Conservation (phyloP, 75 land plant species). For the Picea glauca region DNA sequence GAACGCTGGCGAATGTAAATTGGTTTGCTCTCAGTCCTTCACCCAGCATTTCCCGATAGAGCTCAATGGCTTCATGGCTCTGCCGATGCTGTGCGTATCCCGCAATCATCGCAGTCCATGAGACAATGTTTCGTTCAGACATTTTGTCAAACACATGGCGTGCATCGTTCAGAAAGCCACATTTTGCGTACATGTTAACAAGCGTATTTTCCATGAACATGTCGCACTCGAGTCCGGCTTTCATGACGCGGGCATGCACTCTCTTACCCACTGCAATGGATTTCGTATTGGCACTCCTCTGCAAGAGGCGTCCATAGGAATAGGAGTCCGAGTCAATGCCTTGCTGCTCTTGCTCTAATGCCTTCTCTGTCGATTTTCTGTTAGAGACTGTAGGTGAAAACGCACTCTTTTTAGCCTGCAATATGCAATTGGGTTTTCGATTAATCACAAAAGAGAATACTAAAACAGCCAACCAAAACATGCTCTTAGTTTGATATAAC, state of each 20-base stretch:
- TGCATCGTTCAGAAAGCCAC: slow-evolving; percentile 51
- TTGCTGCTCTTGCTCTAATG: neutral
- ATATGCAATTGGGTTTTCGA: neutral
- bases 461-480: neutral
- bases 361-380: neutral
- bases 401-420: neutral
- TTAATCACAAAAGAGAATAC: neutral
- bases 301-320: slow-evolving; percentile 5
- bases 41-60: slow-evolving; percentile 39
- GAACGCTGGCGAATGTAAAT: slow-evolving; percentile 45
- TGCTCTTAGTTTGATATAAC: neutral
- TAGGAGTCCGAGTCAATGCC: neutral
- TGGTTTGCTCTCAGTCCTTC: slow-evolving; percentile 37
- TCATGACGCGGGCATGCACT: slow-evolving; percentile 32
- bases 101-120: slow-evolving; percentile 70
- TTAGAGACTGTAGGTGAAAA: neutral
- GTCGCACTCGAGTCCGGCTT: neutral
- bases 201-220: slow-evolving; percentile 34
- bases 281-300: slow-evolving; percentile 5
- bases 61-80: slow-evolving; percentile 36
- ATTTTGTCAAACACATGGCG: slow-evolving; percentile 29
- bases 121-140: slow-evolving; percentile 46
- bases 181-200: slow-evolving; percentile 30
- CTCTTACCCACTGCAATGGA: slow-evolving; percentile 11
- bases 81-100: slow-evolving; percentile 44